Evolutionary conservation across 768 basidiomycete genomes (phyloP), one percentile per base, ranked within the genome.

Genomic region (Steccherinum ochraceum): DNA sequence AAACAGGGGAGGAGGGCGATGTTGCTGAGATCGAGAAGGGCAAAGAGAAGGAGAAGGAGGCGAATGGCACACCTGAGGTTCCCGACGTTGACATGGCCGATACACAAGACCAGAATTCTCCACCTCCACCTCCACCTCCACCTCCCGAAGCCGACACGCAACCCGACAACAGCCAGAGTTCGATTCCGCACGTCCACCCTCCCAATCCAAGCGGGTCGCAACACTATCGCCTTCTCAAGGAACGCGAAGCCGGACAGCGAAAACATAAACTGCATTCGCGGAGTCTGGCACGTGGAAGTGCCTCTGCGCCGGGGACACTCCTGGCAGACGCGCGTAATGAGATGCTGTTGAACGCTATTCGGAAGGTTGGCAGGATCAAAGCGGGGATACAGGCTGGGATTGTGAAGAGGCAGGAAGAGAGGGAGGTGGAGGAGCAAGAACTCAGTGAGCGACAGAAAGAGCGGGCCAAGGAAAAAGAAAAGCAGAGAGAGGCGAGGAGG

Each of bases 261-360:
- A 60, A 57, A 61, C 64, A 51, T 62, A 63, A 46, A 25, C 52
- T 20, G 46, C 56, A 51, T 45, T 51, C 24, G 5, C 16, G n/a
- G 5, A 7, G 18, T 18, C 7, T 18, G 5, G 19, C 41, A 7
- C 21, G 21, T 5, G 16, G 41, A 18, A 10, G 10, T 23, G 5
- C 21, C 58, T 61, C 25, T 65, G 66, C 48, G 62, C 67, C 52
- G 43, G 47, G 40, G 4, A 58, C 39, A 52, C 77, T 41, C 63
- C 74, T 54, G 68, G 55, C 83, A 1, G 88, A 90, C 54, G 88
- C 87, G 3, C 77, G 83, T 43, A 72, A 76, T 0, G 87, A 89
- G 57, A 86, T 86, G 57, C 67, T 89, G 11, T 71, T 90, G 1
- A 68, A 86, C 12, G 87, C 87, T 2, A 82, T 85, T 7, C 77